phyloP scores from a whole-genome alignment of 2,329 filamentous ascomycete genomes.

The Calonectria honghensis region DNA sequence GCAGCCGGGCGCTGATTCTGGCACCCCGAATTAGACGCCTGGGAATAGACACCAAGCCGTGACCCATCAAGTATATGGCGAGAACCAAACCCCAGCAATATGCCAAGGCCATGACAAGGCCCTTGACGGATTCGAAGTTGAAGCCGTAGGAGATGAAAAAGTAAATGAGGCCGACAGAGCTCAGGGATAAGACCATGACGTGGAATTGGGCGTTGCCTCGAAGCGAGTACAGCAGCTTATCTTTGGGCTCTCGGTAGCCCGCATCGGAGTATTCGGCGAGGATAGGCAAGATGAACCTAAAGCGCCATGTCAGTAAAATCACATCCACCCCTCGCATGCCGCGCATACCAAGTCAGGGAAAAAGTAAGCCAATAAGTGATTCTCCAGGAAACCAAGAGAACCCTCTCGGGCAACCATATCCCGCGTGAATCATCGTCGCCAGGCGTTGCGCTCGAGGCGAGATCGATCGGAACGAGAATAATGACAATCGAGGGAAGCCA shows the following conservation, averaged over 20 bases:
- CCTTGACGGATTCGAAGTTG: slow-evolving; percentile 83
- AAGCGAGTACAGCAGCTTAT: slow-evolving; percentile 88
- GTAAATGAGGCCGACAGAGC: slow-evolving; percentile 85
- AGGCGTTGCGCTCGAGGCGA: slow-evolving; percentile 87
- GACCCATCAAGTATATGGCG: slow-evolving; percentile 98
- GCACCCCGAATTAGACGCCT: slow-evolving; percentile 87
- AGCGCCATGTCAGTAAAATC: slow-evolving; percentile 41
- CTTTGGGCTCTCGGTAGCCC: slow-evolving; percentile 90
- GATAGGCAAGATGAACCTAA: slow-evolving; percentile 90
- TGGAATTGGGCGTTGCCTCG: slow-evolving; percentile 93
- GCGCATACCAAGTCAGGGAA: slow-evolving; percentile 87
- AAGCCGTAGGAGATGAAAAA: slow-evolving; percentile 87
- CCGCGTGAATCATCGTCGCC: slow-evolving; percentile 83
- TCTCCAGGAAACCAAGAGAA: slow-evolving; percentile 92
- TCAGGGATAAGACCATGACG: slow-evolving; percentile 83
- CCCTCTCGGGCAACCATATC: slow-evolving; percentile 88
- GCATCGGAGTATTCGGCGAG: slow-evolving; percentile 96
- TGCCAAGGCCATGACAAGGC: slow-evolving; percentile 91
- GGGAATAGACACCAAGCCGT: slow-evolving; percentile 94
- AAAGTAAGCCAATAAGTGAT: slow-evolving; percentile 99
- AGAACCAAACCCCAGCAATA: slow-evolving; percentile 95
- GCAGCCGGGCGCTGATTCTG: slow-evolving; percentile 83
- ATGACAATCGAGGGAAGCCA: slow-evolving; percentile 94
- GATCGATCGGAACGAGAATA: slow-evolving; percentile 94
- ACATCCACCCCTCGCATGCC: neutral